These are phyloP conservation scores for Hirsutella minnesotensis DNA, from an alignment of 2,329 filamentous ascomycete species.

Conservation along the genomic window DNA sequence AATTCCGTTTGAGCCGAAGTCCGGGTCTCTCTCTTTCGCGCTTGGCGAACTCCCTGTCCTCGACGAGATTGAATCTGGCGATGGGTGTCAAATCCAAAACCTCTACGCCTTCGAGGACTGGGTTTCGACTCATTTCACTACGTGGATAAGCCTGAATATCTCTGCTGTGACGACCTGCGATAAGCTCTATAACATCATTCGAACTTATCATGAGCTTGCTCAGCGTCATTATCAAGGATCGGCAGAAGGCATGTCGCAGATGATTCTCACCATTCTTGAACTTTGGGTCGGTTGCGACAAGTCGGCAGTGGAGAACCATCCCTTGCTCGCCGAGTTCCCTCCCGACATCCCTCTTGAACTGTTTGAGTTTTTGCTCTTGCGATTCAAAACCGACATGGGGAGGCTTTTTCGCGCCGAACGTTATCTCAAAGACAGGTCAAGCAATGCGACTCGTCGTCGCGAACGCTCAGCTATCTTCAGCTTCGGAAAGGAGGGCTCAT, in stretches of 20 bases:
- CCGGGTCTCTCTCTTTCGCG: background rate
- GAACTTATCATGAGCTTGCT: slow-evolving; percentile 19
- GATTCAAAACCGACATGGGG: slow-evolving; percentile 28
- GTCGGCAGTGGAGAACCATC: slow-evolving; percentile 23
- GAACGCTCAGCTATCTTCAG: background rate
- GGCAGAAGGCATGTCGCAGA: slow-evolving; percentile 35
- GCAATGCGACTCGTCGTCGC: background rate
- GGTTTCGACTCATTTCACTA: slow-evolving; percentile 26
- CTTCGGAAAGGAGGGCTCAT: background rate
- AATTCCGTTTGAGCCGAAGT: background rate
- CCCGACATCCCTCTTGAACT: slow-evolving; percentile 25
- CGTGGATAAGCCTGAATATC: slow-evolving; percentile 21
- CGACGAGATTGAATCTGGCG: background rate
- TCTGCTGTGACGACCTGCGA: slow-evolving; percentile 16
- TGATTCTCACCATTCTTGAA: slow-evolving; percentile 42
- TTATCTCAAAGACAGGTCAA: slow-evolving; percentile 24
- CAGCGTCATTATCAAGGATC: slow-evolving; percentile 20
- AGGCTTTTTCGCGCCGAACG: slow-evolving; percentile 30
- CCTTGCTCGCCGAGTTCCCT: slow-evolving; percentile 32
- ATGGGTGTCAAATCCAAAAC: background rate
- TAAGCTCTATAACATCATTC: slow-evolving; percentile 16
- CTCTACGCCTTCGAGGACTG: slow-evolving; percentile 34
- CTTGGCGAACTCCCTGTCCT: background rate
- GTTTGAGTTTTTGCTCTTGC: slow-evolving; percentile 32
- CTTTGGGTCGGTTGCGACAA: slow-evolving; percentile 47